Base-by-base conservation (phyloP, 2,329 filamentous ascomycete genomes). In the Alternaria sp. region DNA sequence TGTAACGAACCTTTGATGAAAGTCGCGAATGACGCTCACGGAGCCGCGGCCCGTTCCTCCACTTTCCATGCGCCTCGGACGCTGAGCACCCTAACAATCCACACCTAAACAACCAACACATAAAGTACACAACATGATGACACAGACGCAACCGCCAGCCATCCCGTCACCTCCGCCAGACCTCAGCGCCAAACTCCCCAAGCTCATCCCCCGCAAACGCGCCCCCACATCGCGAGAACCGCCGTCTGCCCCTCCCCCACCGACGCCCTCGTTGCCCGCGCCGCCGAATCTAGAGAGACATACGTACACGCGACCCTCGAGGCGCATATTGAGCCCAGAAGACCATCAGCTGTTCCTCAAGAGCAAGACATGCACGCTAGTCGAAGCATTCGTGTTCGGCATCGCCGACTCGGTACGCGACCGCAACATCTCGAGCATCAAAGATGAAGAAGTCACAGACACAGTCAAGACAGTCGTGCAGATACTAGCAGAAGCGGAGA, bases 321-420 rank as follows among this genome's bases (percentile, higher is more conserved):
- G 94, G 64, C 88, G 94, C 9, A 98, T 99, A 56, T 83, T 99
- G 12, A 95, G 94, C 4, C 84, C 85, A 3, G 84, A 87, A 53
- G 96, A 99, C 71, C 94, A 97, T 77, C 86, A 92, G 18, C 82
- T 93, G 5, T 99, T 98, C 74, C 86, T 94, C 18, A 82, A 87
- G 1, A 97, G 94, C 0, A 85, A 90, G 0, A 90, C 94, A 7
- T 91, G 92, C 79, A 85, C 84, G 8, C 86, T 98, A 44, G 86
- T 99, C 46, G 84, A 92, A 61, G 89, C 92, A 20, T 99, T 97
- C 82, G 86, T 97, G 65, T 97, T 97, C 80, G 87, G 88, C 10
- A 88, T 99, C 21, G 90, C 94, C 47, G 94, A 97, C 73, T 89
- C 92, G 5, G 92, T 97, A 47, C 84, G 88, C 54, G 89, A 92